These are phyloP conservation scores for Lasiodiplodia sp. DNA, from an alignment of 2,329 filamentous ascomycete genomes.

Conservation along the genomic window DNA sequence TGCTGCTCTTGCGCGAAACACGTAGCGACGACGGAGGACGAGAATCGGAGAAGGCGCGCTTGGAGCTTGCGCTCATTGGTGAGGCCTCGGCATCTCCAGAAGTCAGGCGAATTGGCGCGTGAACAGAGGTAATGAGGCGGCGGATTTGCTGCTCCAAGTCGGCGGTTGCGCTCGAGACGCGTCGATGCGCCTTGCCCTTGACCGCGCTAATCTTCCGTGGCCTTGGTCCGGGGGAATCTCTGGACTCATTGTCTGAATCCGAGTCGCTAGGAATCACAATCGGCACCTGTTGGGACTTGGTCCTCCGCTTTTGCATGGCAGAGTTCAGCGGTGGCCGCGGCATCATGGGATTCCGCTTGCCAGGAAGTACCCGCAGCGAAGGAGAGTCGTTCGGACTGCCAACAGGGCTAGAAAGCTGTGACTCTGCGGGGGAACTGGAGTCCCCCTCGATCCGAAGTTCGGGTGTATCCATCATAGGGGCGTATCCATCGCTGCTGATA, in stretches of 20 bases:
- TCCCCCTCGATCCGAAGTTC: constrained; percentile 2
- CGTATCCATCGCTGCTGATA: constrained; percentile 11
- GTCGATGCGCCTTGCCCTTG: constrained; percentile 9
- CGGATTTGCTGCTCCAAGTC: constrained; percentile 82
- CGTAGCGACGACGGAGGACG: constrained; percentile 27
- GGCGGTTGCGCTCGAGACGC: constrained; percentile 54
- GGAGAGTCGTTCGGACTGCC: constrained; percentile 45
- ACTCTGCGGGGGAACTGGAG: background rate
- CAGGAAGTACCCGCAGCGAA: constrained; percentile 41
- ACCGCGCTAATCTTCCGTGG: background rate
- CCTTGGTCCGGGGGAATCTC: background rate
- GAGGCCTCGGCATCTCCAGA: constrained; percentile 47
- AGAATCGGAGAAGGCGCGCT: constrained; percentile 24
- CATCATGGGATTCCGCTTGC: constrained; percentile 36
- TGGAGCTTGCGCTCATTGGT: constrained; percentile 4
- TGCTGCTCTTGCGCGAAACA: constrained; percentile 6
- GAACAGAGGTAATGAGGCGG: constrained; percentile 78
- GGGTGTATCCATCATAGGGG: background rate
- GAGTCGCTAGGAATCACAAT: constrained; percentile 11
- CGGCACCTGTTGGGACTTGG: constrained; percentile 15
- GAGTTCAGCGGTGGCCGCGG: constrained; percentile 52
- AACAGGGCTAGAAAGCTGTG: constrained; percentile 29
- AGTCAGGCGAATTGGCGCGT: constrained; percentile 78
- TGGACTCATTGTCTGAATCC: constrained; percentile 19
- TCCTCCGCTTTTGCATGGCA: constrained; percentile 49